Conservation (phyloP, 441 rosid species). For the Pelargonium fulgidum region DNA sequence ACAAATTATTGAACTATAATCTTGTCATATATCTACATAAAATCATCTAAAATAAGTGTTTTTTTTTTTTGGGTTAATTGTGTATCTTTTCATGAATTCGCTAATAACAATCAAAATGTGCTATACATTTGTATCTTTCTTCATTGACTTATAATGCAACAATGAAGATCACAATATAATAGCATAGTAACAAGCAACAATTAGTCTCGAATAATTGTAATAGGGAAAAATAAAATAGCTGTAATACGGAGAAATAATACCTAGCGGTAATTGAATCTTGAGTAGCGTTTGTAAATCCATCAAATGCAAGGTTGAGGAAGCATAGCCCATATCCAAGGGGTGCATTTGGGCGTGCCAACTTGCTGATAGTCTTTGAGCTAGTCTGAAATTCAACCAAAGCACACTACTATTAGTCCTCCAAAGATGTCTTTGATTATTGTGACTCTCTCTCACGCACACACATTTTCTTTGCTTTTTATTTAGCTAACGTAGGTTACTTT, state of each 20-base stretch:
- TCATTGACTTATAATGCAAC: not conserved
- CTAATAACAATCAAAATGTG: not conserved
- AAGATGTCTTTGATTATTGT: not conserved
- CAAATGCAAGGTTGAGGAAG: conserved; percentile 85
- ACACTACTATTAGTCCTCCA: not conserved
- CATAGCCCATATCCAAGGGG: conserved; percentile 90
- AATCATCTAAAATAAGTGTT: too few species aligned
- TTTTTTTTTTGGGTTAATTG: not conserved
- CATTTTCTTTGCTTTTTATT: not conserved
- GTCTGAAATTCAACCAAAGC: conserved; percentile 40
- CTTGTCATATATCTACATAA: too few species aligned
- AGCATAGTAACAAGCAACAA: not conserved
- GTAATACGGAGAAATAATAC: conserved; percentile 24
- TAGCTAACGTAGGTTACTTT: not conserved
- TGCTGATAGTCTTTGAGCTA: conserved; percentile 83
- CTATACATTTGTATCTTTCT: not conserved
- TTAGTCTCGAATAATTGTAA: too few species aligned
- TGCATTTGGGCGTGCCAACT: conserved; percentile 89
- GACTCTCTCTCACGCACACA: not conserved
- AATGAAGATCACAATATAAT: not conserved
- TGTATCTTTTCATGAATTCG: not conserved
- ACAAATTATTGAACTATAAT: not conserved
- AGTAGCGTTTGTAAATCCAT: conserved; percentile 95
- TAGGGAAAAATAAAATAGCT: too few species aligned
- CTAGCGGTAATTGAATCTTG: conserved; percentile 78